Base-by-base conservation (phyloP, 108 stramenopile genomes). In the Skeletonema grethae region DNA sequence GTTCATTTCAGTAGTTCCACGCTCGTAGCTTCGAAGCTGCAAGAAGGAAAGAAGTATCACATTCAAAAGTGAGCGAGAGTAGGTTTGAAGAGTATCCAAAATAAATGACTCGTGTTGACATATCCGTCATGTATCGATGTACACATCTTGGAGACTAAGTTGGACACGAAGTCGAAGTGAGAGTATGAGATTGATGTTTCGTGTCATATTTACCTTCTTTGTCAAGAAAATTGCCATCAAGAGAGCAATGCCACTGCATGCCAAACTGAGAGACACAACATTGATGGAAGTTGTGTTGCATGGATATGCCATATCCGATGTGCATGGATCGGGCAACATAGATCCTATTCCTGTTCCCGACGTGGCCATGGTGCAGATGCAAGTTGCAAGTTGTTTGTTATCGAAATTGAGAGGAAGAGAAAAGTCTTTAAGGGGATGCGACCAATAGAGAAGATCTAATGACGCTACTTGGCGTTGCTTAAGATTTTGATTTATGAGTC, bases 1-100 rank as follows among this genome's bases (percentile, higher is more conserved):
- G 77, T 90, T 88, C 92, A 93, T 90, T 25, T 73, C 65, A 34
- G 84, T 81, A 61, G 81, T 85, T 31, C 89, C 89, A 50, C 85
- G 76, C 25, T 85, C 85, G 30, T 82, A 61, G 24, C 53, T 57
- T 67, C 68, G 65, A 38, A 92, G 74, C 87, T 87, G 56, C 43
- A 34, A 58, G 16, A 45, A 67, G 32, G 35, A 60, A 7, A 3
- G 0, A 34, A 28, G 25, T 28, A 28, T 28, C 25, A 28, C 1
- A 28, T 28, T 1, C 25, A 28, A 28, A 28, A 28, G 25, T 28
- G 25, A 28, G 25, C 13, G 57, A 46, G 7, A 60, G 30, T 2
- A 38, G 5, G 65, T 41, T 64, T 58, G 41, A 55, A 34, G n/a
- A n/a, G 25, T 28, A 28, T 28, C 25, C 4, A 7, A 11, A 43